phyloP scores from a whole-genome alignment of 176 grass and related monocot genomes.

The Leersia perrieri region DNA sequence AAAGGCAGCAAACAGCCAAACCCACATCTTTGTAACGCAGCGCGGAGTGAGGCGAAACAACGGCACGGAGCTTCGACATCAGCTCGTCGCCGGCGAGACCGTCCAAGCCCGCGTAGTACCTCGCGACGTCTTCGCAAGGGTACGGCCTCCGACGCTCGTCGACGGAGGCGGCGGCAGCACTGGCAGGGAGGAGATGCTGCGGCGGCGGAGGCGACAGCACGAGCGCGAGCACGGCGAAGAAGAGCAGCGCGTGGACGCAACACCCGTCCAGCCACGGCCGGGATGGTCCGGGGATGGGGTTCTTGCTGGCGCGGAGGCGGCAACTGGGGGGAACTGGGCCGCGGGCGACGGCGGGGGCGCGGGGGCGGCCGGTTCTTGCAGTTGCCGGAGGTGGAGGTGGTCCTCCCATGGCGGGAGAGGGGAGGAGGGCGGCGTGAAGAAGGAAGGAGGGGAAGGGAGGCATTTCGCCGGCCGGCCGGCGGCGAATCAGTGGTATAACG shows the following conservation, averaged over 20 bases:
- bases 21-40: constrained; percentile 49
- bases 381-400: neutral
- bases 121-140: constrained; percentile 41
- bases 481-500: neutral
- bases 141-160: neutral
- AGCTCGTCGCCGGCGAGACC: constrained; percentile 34
- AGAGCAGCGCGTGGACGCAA: constrained; percentile 1
- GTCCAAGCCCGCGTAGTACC: constrained; percentile 31
- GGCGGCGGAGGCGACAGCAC: neutral
- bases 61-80: constrained; percentile 41
- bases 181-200: neutral
- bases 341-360: neutral
- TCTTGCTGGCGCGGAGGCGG: neutral
- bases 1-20: neutral
- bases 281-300: neutral
- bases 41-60: constrained; percentile 43
- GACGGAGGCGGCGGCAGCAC: neutral
- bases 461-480: constrained; percentile 5
- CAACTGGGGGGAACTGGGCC: neutral
- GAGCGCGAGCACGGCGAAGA: neutral
- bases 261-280: neutral
- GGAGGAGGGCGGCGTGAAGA: neutral
- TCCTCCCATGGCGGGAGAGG: neutral
- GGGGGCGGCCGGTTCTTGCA: neutral
- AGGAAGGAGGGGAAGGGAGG: neutral